Conservation (phyloP, 306 rosid species). For the Hylodesmum podocarpum region DNA sequence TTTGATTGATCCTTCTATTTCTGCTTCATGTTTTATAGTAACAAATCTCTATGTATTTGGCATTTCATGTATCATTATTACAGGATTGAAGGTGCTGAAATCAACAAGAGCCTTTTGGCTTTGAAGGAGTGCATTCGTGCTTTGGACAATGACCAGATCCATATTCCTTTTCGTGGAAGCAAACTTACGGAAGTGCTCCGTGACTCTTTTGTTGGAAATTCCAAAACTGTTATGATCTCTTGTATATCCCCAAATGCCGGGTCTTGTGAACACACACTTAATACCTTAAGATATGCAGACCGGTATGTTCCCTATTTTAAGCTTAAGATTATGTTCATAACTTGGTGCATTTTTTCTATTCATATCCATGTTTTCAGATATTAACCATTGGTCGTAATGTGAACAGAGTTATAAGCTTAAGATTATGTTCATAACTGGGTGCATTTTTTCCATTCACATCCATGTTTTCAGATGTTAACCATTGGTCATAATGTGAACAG, state of each 20-base stretch:
- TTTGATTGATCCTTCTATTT: neutral
- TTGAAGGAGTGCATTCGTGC: slow-evolving; percentile 98
- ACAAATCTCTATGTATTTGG: neutral
- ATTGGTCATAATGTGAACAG: slow-evolving; percentile 48
- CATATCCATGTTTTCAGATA: neutral
- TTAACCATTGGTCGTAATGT: no score
- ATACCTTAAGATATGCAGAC: slow-evolving; percentile 97
- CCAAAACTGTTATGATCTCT: slow-evolving; percentile 96
- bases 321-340: slow-evolving; percentile 16
- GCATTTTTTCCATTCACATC: neutral
- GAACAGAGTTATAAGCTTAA: slow-evolving; percentile 24
- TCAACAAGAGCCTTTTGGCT: slow-evolving; percentile 96
- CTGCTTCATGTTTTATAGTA: neutral
- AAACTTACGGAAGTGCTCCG: slow-evolving; percentile 99
- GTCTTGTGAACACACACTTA: slow-evolving; percentile 95
- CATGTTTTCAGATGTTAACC: slow-evolving; percentile 26
- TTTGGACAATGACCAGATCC: slow-evolving; percentile 97
- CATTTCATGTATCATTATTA: neutral
- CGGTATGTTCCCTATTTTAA: slow-evolving; percentile 50
- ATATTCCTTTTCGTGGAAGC: slow-evolving; percentile 97
- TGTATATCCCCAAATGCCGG: slow-evolving; percentile 99
- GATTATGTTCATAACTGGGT: neutral
- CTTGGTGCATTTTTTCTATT: neutral
- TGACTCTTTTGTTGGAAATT: slow-evolving; percentile 96
- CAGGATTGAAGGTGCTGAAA: slow-evolving; percentile 99